Base-by-base conservation (phyloP, 1,284 basidiomycete species). In the Cerrena zonata region DNA sequence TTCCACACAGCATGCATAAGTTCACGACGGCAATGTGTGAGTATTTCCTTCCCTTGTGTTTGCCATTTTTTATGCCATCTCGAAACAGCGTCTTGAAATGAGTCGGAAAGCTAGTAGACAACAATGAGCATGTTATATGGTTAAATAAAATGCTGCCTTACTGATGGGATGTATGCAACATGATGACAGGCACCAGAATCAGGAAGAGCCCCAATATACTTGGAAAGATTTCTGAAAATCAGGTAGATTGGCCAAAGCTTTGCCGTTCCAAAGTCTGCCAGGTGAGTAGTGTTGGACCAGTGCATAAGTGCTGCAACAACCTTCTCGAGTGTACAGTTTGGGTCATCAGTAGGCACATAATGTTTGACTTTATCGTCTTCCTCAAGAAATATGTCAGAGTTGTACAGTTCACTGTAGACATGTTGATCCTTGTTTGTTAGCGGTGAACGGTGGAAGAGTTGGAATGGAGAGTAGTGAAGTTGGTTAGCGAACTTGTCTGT, bases 91-190 rank as follows among this genome's bases (percentile, higher is more conserved):
- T 40, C 39, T 40, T 15, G 39, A 40, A 40, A 5, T 18, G 7
- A 22, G 19, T 40, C 39, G 19, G 21, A 22, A 40, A 15, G 5
- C 19, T 40, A 18, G 30, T 7, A 7, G 15, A 34, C 7, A 34
- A 15, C 30, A 15, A 34, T 34, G 30, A 34, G 15, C 30, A 19
- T 7, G 10, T 5, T 10, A 5, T 10, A 40, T 10, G 10, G 10
- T 10, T 40, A 22, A 40, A 18, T 7, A 15, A 40, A 22, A 40
- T 18, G 21, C n/a, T 18, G 15, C 51, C 45, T 13, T 44, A 68
- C 64, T 7, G 55, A 58, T 1, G 66, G 67, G 1, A 70, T 57
- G 48, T 65, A 68, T 0, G 65, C 67, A 1, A 71, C 2, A 46
- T 62, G 58, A 22, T 61, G 56, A 4, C 48, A 49, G 12, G 56